Evolutionary conservation across 108 stramenopile species (phyloP), one percentile per base, ranked within the genome.

Genomic region (Nitzschia palea): DNA sequence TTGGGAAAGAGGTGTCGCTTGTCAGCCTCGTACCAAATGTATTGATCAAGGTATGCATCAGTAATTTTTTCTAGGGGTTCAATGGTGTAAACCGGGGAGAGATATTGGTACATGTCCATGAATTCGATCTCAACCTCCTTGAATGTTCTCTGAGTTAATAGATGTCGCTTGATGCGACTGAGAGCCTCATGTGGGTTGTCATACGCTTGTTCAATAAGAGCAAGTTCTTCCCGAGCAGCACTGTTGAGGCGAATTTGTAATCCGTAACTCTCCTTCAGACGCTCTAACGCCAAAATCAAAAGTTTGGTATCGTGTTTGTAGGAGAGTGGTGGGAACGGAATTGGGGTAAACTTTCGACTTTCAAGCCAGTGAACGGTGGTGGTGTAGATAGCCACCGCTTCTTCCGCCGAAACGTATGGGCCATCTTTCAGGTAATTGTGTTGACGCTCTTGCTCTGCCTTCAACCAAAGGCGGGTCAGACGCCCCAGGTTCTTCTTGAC

Each of bases 231-330:
- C 29, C 99, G 80, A 58, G 96, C 95, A 1, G 83, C 82, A 65
- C 94, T 94, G 63, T 99, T 99, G n/a, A 99, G 86, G 37, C 97
- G 84, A 28, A 84, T 86, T 62, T 96, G 93, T 27, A 95, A 67
- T 22, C 93, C 94, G 80, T 96, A 98, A 43, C 86, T 89, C 78
- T 99, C 99, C 82, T 99, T 99, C 55, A 99, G 84, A 23, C 99
- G 84, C 81, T 99, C 99, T 30, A 99, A 84, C 31, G 97, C 97
- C 51, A 99, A 88, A 68, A 99, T 99, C 35, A 99, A 82, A 44
- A 99, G 94, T 80, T 99, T 99, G 6, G 99, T 99, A 80, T 99
- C 99, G 74, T 99, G 98, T 77, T 99, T 99, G 96, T 99, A 99
- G 9, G 95, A 96, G 47, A 99, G 77, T 4, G 99, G 99, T 22